Conservation (phyloP, 495 filamentous ascomycete genomes). For the Bathelium albidoporum region DNA sequence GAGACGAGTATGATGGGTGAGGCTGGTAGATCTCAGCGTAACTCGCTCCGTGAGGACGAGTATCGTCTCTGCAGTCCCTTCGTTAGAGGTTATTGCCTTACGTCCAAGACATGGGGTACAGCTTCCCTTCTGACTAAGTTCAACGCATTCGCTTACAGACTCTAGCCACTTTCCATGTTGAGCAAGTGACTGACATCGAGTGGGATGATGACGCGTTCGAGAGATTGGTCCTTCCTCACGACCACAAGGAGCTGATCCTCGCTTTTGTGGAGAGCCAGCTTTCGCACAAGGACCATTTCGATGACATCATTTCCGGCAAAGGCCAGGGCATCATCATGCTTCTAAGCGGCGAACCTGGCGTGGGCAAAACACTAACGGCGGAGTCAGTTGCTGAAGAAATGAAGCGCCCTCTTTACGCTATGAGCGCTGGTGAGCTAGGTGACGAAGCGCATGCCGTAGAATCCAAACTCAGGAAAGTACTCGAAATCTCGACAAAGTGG, state of each 20-base stretch:
- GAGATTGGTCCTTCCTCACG: conserved; percentile 41
- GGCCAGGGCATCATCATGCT: conserved; percentile 46
- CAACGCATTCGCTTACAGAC: too few relatives aligned
- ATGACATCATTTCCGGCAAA: conserved; percentile 13
- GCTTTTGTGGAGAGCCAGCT: conserved; percentile 37
- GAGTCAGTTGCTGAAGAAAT: conserved; percentile 43
- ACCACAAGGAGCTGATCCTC: conserved; percentile 45
- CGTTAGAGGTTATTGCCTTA: not conserved
- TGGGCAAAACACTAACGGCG: conserved; percentile 51
- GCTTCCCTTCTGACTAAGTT: too few relatives aligned
- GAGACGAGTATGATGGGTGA: too few relatives aligned
- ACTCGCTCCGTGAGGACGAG: not conserved
- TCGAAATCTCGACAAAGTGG: conserved; percentile 21
- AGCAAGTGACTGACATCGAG: not conserved
- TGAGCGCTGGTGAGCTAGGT: conserved; percentile 46
- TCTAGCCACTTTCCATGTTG: not conserved
- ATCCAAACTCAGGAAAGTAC: conserved; percentile 37
- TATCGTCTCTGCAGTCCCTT: not conserved
- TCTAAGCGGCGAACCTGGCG: conserved; percentile 47
- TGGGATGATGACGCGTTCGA: conserved; percentile 48
- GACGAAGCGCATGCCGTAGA: conserved; percentile 33
- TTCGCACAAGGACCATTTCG: conserved; percentile 24
- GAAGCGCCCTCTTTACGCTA: conserved; percentile 43
- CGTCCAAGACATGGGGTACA: not conserved
- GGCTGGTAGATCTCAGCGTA: not conserved